Evolutionary conservation across 1,139 yeast species (phyloP), one percentile per base, ranked within the genome.

Genomic region (Pneumocystis sp.): DNA sequence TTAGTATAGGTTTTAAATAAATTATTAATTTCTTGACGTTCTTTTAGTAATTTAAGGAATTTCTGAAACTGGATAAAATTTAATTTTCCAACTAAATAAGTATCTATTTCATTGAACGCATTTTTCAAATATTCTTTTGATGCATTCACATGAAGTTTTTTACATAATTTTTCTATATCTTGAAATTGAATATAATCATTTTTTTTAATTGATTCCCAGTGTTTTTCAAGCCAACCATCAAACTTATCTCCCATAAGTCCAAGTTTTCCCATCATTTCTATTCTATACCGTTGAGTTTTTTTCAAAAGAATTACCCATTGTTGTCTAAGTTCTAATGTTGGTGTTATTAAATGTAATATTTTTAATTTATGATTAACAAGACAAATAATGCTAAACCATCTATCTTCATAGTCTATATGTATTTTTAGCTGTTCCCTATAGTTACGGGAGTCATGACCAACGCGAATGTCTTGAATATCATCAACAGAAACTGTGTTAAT

Each of bases 351-450:
- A 76, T 93, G 97, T 64, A 93, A 74, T 1, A 84, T 84, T 68
- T 86, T 85, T 65, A 83, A 76, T 67, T 82, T 82, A 70, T 82
- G 80, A 61, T 78, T 81, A 6, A 73, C 73, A 21, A 78, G 76
- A 72, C 89, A 91, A 17, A 89, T 83, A 42, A 93, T 82, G 0
- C 34, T 31, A 31, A 31, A 31, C 34, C 34, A 31, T 5, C 96
- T 77, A 17, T 79, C 77, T 63, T 84, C 84, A 65, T 81, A 82
- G 63, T 86, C 90, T 62, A 83, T 78, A 0, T 91, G 82, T 0
- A 90, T 81, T 62, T 86, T 85, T 69, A 88, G 81, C 73, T 89
- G 96, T 72, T 91, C 96, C 5, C 34, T 78, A 72, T 89, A 91
- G 69, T 87, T 87, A 37, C 82, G 80, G 0, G 96, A 97, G 70